Evolutionary conservation across 2,329 filamentous ascomycete genomes (phyloP), one percentile per base, ranked within the genome.

Genomic region (Penicillium aurantiogriseum): DNA sequence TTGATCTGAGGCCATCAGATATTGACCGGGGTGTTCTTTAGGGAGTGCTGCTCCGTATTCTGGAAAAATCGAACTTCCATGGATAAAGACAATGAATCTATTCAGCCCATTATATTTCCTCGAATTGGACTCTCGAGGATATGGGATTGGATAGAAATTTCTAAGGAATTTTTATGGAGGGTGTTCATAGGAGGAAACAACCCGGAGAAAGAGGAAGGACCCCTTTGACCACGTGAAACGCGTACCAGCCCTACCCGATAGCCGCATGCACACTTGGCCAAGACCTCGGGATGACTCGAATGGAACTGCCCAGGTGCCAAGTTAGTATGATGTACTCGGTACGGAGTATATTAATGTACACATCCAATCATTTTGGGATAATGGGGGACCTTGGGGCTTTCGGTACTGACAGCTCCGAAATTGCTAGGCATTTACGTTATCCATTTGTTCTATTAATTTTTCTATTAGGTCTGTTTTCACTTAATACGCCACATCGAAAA

Each of bases 161-260:
- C 23, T 23, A 5, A 23, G 23, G 6, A 8, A 11, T 19, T 25
- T n/a, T 2, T 17, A 21, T n/a, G 13, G 19, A 51, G 9, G 9
- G 39, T 45, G 25, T 7, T 40, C 15, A 51, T 25, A 23, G 36
- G 19, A 45, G 10, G 36, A n/a, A 4, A 25, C 9, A 17, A 45
- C 29, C 11, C 5, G 17, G 25, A 10, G 21, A 27, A 40, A 36
- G 43, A 33, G 23, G 19, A 31, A 39, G 27, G 19, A 17, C 11
- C 11, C 8, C 5, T 15, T 19, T 15, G 10, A 25, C 39, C 50
- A 47, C 33, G 25, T 39, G 38, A 48, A 29, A 42, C 33, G 7
- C 15, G 25, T 42, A 6, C 38, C 63, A 65, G 59, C 62, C 60
- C 60, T 64, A 64, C 56, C 61, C 58, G 58, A 27, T 40, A 55